These are phyloP conservation scores for Pichia rugopelliculosa DNA, from an alignment of 805 yeast species.

Conservation along the genomic window DNA sequence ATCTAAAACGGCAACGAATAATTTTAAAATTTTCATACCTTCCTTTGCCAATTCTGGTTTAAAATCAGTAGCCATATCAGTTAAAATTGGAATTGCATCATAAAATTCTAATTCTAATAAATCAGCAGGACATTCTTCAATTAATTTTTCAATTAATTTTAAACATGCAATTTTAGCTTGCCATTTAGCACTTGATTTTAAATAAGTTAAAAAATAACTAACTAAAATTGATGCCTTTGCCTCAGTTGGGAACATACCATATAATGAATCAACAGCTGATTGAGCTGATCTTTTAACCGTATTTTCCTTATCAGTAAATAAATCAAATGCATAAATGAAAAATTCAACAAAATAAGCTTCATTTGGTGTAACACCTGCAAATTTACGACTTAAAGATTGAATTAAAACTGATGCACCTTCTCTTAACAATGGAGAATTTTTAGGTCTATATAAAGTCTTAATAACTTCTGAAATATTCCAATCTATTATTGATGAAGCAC, in stretches of 20 bases:
- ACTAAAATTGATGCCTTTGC: conserved; percentile 69
- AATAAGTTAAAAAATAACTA: conserved; percentile 51
- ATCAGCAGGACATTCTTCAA: conserved; percentile 78
- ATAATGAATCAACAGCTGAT: conserved; percentile 61
- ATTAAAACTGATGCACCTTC: conserved; percentile 67
- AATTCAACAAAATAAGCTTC: conserved; percentile 68
- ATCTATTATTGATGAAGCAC: conserved; percentile 42
- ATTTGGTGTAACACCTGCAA: conserved; percentile 61
- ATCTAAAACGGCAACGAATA: conserved; percentile 76
- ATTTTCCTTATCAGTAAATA: conserved; percentile 80
- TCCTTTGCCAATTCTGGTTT: conserved; percentile 91
- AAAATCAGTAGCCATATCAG: conserved; percentile 89
- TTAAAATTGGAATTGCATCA: conserved; percentile 72
- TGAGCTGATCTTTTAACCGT: conserved; percentile 83
- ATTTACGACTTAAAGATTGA: conserved; percentile 46
- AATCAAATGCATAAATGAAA: conserved; percentile 58
- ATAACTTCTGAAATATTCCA: conserved; percentile 63
- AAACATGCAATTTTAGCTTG: conserved; percentile 80
- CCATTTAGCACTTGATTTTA: conserved; percentile 86
- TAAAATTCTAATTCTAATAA: conserved; percentile 75
- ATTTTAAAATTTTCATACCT: conserved; percentile 63
- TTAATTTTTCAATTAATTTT: conserved; percentile 61
- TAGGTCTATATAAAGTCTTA: conserved; percentile 61
- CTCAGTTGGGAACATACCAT: conserved; percentile 66
- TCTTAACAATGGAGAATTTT: conserved; percentile 64